Percentiles rank a stretch among this genome's conserved stretches.
phyloP scores from a whole-genome alignment of 257 asterid genomes.

The Lavandula angustifolia region DNA sequence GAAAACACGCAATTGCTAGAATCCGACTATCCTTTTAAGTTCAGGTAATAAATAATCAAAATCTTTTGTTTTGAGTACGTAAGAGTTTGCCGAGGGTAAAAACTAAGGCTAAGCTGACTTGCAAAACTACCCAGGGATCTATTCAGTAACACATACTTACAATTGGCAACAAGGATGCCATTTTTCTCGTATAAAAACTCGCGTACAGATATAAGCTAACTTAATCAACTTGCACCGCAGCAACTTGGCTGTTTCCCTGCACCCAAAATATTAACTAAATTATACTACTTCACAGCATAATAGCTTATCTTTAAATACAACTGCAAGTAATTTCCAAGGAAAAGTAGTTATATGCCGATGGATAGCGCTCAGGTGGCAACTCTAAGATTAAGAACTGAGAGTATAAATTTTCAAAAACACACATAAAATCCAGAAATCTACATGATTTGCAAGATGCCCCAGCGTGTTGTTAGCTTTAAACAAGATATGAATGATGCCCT shows the following conservation, averaged over 20 bases:
- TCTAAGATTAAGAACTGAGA: too few species aligned
- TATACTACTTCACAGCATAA: background rate
- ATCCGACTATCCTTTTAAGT: too few species aligned
- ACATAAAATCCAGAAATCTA: too few species aligned
- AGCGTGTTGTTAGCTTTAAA: too few species aligned
- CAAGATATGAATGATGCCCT: too few species aligned
- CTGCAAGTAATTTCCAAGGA: too few species aligned
- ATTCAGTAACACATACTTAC: constrained; percentile 32
- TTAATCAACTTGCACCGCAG: background rate
- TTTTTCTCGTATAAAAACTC: constrained; percentile 22
- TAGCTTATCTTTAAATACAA: background rate
- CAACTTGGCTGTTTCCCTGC: constrained; percentile 31
- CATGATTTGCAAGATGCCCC: too few species aligned
- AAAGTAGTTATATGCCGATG: too few species aligned
- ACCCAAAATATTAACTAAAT: background rate
- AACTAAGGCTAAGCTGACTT: constrained; percentile 3
- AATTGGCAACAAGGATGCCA: constrained; percentile 2
- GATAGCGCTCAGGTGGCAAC: too few species aligned
- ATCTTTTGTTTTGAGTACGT: background rate
- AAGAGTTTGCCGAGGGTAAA: too few species aligned
- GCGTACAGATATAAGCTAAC: background rate
- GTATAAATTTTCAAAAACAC: too few species aligned
- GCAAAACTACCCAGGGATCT: constrained; percentile 34
- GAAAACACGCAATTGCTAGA: too few species aligned
- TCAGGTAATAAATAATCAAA: constrained; percentile 8